Evolutionary conservation across 2,329 filamentous ascomycete genomes (phyloP), one percentile per base, ranked within the genome.

Genomic region (Aspergillus thermomutatus): DNA sequence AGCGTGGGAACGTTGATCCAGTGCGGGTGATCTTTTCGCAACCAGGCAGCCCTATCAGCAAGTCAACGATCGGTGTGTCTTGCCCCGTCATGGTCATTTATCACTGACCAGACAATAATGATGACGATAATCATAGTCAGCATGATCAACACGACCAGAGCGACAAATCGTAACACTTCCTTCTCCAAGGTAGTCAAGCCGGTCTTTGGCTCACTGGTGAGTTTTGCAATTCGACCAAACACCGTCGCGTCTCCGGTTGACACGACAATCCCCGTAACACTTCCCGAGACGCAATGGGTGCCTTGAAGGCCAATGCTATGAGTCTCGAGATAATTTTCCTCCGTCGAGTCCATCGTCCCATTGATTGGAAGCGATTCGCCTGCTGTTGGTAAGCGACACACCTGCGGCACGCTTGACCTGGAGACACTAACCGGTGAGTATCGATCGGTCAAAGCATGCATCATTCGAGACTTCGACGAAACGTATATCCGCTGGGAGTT

Each of bases 281-380:
- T 85, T 3, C 89, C 89, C 6, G 85, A 86, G 3, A 89, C 84
- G 63, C 88, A 91, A 66, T 92, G 88, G 0, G 89, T 91, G n/a
- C 90, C 89, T 68, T 91, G 88, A 9, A 92, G 79, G 23, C 88
- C 89, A 53, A 92, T 90, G 64, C 86, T 88, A 52, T 84, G 83
- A 3, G 88, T 92, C 68, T 92, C 89, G 28, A 92, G 83, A 66
- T 90, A 91, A 70, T 91, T 91, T 41, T 82, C 77, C 65, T 91
- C 87, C 0, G 85, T 87, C 0, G 80, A 83, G n/a, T 89, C 80
- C 14, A 88, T 79, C 0, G 84, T 82, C 2, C 82, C 88, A 3
- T 82, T 74, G 5, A 91, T 73, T 1, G 88, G 87, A 8, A 83
- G 75, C 2, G 88, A 87, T 77, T 89, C 87, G 52, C 87, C 87